Evolutionary conservation across 768 basidiomycete genomes (phyloP), one percentile per base, ranked within the genome.

Genomic region (Paxillus ammoniavirescens): DNA sequence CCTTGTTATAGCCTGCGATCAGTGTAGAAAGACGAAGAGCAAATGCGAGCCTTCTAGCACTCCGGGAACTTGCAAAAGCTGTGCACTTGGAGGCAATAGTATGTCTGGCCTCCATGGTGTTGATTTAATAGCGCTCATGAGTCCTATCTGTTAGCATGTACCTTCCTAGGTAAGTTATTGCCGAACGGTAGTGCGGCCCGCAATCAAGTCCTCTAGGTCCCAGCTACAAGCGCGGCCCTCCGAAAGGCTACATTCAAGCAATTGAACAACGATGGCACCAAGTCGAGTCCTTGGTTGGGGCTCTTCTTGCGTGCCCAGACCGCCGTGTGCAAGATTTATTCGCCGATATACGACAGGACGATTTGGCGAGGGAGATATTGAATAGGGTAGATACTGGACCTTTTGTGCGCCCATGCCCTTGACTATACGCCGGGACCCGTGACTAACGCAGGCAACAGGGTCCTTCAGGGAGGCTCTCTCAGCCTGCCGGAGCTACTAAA

Each of bases 251-350:
- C 67, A 93, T 95, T 47, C 89, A 93, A 67, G 92, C 92, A 37
- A 93, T 95, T 48, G 93, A 95, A 72, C 88, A 90, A 54, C 73
- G 92, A 62, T 89, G 93, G 84, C 93, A 95, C 61, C 89, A 93
- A 65, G 89, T 94, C 61, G 93, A 95, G 70, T 89, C 91, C 12
- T 73, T 95, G n/a, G 77, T 95, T 5, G 93, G 91, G 35, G 85
- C 87, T 12, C 77, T 95, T 48, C 76, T 94, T 47, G 82, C 87
- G 60, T 89, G 87, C 53, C 77, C 80, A 28, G 86, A 89, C 66
- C 73, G 80, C 15, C 74, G 84, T 53, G 83, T 89, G 0, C 82
- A 84, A 64, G 73, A 72, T 35, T 65, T 91, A 46, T 74, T 90
- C 37, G 72, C 77, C 33, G 85, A 89, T 59, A 68, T 91, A 42